phyloP scores from a whole-genome alignment of 106 monocot genomes.

The Ottelia alismoides region DNA sequence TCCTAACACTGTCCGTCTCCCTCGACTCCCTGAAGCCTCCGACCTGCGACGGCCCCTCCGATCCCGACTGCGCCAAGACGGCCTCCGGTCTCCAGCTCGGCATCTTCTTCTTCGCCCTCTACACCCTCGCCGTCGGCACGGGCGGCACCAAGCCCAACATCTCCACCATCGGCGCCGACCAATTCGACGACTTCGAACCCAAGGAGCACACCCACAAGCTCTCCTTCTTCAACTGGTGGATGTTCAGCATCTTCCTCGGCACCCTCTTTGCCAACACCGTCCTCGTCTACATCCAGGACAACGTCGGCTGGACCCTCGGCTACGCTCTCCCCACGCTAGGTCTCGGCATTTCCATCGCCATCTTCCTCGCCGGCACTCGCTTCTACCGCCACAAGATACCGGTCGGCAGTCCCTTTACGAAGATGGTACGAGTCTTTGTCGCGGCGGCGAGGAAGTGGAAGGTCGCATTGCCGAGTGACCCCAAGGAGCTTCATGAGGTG shows the following conservation, averaged over 20 bases:
- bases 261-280: constrained; percentile 61
- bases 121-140: constrained; percentile 58
- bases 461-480: constrained; percentile 19
- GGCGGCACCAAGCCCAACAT: constrained; percentile 91
- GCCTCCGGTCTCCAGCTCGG: constrained; percentile 41
- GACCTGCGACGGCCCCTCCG: constrained; percentile 21
- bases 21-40: constrained; percentile 52
- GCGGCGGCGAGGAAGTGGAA: constrained; percentile 34
- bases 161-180: constrained; percentile 83
- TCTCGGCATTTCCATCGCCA: constrained; percentile 15
- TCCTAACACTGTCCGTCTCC: constrained; percentile 52
- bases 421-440: constrained; percentile 29
- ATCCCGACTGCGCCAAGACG: constrained; percentile 18
- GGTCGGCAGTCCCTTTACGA: constrained; percentile 30
- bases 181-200: constrained; percentile 65
- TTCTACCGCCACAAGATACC: constrained; percentile 38
- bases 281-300: constrained; percentile 66
- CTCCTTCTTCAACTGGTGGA: constrained; percentile 99
- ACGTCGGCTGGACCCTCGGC: constrained; percentile 55
- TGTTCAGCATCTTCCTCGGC: constrained; percentile 84
- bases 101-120: constrained; percentile 66
- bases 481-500: constrained; percentile 31
- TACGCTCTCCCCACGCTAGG: constrained; percentile 36
- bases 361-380: constrained; percentile 35
- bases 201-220: constrained; percentile 57